Conservation (phyloP, 179 eudicot genomes). For the Patellifolia procumbens region DNA sequence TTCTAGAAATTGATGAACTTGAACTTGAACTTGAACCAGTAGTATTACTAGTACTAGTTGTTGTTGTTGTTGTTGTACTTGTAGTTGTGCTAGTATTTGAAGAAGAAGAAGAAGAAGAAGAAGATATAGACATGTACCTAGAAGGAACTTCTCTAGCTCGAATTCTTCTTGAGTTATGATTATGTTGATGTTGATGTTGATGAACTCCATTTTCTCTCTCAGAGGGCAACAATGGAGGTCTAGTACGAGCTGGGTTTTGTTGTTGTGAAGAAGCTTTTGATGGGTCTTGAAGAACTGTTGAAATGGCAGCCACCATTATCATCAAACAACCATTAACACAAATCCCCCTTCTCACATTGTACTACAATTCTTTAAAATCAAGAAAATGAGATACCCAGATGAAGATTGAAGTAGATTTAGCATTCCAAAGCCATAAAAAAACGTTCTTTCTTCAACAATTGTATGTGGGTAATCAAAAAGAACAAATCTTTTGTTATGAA, state of each 20-base stretch:
- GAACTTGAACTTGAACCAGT: constrained; percentile 45
- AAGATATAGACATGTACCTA: constrained; percentile 80
- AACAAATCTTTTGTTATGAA: neutral
- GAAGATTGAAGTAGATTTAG: constrained; percentile 25
- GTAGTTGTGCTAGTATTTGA: constrained; percentile 32
- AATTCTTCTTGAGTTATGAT: constrained; percentile 37
- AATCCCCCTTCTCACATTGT: constrained; percentile 32
- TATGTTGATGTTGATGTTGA: constrained; percentile 10
- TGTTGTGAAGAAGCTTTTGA: constrained; percentile 30
- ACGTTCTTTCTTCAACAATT: neutral
- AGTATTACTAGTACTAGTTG: constrained; percentile 30
- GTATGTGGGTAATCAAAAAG: neutral
- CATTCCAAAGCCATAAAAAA: neutral
- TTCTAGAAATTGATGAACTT: constrained; percentile 57
- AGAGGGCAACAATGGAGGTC: constrained; percentile 79
- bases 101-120: constrained; percentile 47
- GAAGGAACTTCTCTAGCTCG: constrained; percentile 74
- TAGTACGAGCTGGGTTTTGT: constrained; percentile 27
- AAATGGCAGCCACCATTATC: constrained; percentile 89
- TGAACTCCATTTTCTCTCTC: constrained; percentile 60
- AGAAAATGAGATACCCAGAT: constrained; percentile 32
- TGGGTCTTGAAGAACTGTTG: constrained; percentile 22
- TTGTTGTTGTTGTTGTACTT: constrained; percentile 21
- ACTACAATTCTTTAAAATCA: too few relatives aligned
- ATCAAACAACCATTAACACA: constrained; percentile 16